A percentile compares a stretch with the other conserved stretches of the same genome.
These are phyloP conservation scores for Magnusiomyces magnusii DNA, from an alignment of 1,139 yeast genomes.

Conservation along the genomic window DNA sequence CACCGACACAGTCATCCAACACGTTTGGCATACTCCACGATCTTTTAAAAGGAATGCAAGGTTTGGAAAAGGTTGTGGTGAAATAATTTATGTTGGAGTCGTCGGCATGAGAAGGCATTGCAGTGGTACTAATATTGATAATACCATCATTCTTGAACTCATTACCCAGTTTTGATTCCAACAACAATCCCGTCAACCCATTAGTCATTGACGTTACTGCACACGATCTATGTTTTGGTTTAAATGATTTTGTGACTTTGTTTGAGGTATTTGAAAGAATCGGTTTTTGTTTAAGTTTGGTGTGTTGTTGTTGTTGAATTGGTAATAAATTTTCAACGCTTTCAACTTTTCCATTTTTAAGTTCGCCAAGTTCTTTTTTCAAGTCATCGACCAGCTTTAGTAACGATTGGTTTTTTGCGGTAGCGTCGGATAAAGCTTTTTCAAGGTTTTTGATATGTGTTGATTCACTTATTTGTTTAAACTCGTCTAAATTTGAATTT, in stretches of 20 bases:
- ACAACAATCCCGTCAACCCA: background rate
- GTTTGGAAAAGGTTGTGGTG: too few relatives aligned
- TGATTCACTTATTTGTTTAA: background rate
- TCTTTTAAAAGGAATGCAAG: background rate
- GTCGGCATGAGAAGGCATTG: too few relatives aligned
- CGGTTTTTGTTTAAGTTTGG: background rate
- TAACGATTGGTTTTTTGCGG: conserved; percentile 7
- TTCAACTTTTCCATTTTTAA: conserved; percentile 1
- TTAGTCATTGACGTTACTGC: background rate
- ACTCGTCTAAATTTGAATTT: background rate
- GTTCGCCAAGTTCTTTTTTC: conserved; percentile 3
- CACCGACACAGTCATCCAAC: conserved; percentile 28
- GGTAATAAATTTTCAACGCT: background rate
- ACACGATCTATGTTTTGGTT: background rate
- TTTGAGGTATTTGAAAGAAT: background rate
- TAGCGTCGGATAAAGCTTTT: conserved; percentile 4
- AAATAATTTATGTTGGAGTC: too few relatives aligned
- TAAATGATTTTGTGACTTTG: background rate
- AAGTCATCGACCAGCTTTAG: conserved; percentile 5
- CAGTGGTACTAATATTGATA: too few relatives aligned
- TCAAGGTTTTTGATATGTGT: conserved; percentile 1
- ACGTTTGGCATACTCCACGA: conserved; percentile 17
- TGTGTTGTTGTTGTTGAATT: background rate
- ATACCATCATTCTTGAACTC: background rate
- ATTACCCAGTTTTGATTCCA: background rate